Base-by-base conservation (phyloP, 2,329 filamentous ascomycete species). In the Cercospora beticola region DNA sequence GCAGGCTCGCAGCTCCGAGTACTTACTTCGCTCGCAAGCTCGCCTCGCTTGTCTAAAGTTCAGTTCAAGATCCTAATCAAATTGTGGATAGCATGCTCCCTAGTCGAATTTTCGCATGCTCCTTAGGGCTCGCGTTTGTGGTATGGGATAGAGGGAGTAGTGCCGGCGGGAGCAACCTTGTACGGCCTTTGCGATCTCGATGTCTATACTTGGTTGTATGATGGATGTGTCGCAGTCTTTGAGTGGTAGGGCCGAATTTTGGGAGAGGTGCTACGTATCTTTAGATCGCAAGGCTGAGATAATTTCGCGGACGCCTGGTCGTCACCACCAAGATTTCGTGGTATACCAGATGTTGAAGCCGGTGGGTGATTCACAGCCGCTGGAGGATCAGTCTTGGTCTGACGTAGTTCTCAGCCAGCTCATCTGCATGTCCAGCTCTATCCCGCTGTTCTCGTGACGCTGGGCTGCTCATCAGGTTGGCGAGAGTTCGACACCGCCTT, bases 401-500 rank as follows among this genome's bases (percentile, higher is more conserved):
- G 60, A 62, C 60, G 60, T 62, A 64, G 60, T 21, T 43, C 30
- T 9, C 36, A 54, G 49, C 56, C 28, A 58, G 56, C 56, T 31
- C 60, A 43, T 43, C 60, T 28, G 60, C 60, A 46, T 30, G 36
- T 46, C 7, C 60, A 30, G 36, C 28, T 26, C 23, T 14, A 12
- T 49, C 36, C 23, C 31, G 33, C 14, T 49, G 21, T 31, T 62
- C 60, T 62, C 60, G 60, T 62, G 36, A 62, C 60, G 60, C 16
- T 4, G 14, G 28, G 49, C 49, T 6, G 49, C 23, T 54, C 49
- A 28, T 54, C 28, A 58, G 23, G 23, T n/a, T 46, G 21, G 18
- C 12, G 21, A 64, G 23, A 26, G 63, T 65, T 65, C 52, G 33
- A 60, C 52, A 59, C 63, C 63, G 52, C 56, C 28, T 58, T 56